These are phyloP conservation scores for Mycena amicta DNA, from an alignment of 768 basidiomycete genomes.

Conservation along the genomic window DNA sequence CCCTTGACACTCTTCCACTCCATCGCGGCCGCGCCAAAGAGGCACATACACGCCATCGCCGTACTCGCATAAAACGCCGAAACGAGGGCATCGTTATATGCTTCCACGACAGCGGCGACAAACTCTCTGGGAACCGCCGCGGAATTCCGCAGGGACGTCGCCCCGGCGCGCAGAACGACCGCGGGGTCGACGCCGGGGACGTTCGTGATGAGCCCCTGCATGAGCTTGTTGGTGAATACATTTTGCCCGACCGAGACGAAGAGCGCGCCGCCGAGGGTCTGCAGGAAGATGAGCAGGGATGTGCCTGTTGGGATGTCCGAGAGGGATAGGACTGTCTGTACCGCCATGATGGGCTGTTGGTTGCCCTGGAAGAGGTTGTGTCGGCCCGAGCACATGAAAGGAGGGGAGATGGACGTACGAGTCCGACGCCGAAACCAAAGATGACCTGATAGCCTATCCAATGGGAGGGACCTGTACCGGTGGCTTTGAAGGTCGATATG, in stretches of 20 bases:
- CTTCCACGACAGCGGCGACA: constrained; percentile 9
- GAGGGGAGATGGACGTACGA: background rate
- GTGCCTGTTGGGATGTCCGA: constrained; percentile 24
- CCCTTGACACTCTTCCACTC: constrained; percentile 21
- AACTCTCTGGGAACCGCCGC: constrained; percentile 1
- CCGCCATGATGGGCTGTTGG: constrained; percentile 26
- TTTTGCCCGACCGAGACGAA: constrained; percentile 26
- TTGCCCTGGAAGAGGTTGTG: background rate
- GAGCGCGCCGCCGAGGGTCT: constrained; percentile 24
- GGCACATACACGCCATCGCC: constrained; percentile 13
- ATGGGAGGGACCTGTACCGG: constrained; percentile 20
- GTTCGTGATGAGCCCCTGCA: background rate
- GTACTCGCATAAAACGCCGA: constrained; percentile 12
- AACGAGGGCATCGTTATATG: constrained; percentile 13
- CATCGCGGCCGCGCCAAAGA: constrained; percentile 1
- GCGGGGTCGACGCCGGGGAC: constrained; percentile 9
- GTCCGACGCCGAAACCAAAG: constrained; percentile 33
- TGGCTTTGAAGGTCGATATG: constrained; percentile 30
- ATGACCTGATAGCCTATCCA: constrained; percentile 31
- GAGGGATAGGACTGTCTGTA: constrained; percentile 20
- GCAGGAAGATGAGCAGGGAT: constrained; percentile 24
- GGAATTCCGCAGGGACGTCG: constrained; percentile 11
- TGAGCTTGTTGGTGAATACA: constrained; percentile 20
- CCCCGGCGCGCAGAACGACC: constrained; percentile 12
- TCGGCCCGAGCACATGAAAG: background rate